Base-by-base conservation (phyloP, 2,329 filamentous ascomycete species). In the Dactylellina cionopaga region DNA sequence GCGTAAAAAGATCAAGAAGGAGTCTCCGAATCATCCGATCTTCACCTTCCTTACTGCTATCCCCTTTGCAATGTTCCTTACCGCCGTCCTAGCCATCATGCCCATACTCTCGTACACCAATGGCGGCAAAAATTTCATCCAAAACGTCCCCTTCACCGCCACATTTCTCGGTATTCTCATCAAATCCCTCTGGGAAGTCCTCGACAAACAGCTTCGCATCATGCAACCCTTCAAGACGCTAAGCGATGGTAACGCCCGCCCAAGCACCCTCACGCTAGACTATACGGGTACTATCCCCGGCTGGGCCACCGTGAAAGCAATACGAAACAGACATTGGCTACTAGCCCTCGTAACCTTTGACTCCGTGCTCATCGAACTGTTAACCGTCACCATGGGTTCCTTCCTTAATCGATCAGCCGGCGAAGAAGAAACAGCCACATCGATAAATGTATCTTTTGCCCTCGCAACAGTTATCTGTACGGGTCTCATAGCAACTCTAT, bases 171-270 rank as follows among this genome's bases (percentile, higher is more conserved):
- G 89, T 0, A 88, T 91, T 17, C 80, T 83, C 64, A 84, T 92
- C 76, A 91, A 90, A 79, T 83, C 91, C 19, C 81, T 84, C 46
- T 92, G 89, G 89, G 85, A 85, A 71, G 85, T 86, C 2, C 82
- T 92, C 72, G 90, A 92, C 77, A 88, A 86, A 63, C 85, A 88
- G 24, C 84, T 91, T 47, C 87, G 89, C 41, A 88, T 91, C 84
- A 86, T 91, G 79, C 89, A 92, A 79, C 90, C 90, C 1, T 92
- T 90, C 77, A 90, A 89, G 78, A 86, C 90, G 69, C 84, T 92
- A 1, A 89, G 86, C 11, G 83, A 83, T 56, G 85, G 90, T 2
- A 86, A 89, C 74, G 89, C 89, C 2, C 85, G 87, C 0, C 83
- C 89, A 5, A 86, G 84, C 75, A 89, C 87, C 1, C 83, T 92